These are phyloP conservation scores for Colletotrichum sp. DNA, from an alignment of 2,329 filamentous ascomycete species.

Conservation along the genomic window DNA sequence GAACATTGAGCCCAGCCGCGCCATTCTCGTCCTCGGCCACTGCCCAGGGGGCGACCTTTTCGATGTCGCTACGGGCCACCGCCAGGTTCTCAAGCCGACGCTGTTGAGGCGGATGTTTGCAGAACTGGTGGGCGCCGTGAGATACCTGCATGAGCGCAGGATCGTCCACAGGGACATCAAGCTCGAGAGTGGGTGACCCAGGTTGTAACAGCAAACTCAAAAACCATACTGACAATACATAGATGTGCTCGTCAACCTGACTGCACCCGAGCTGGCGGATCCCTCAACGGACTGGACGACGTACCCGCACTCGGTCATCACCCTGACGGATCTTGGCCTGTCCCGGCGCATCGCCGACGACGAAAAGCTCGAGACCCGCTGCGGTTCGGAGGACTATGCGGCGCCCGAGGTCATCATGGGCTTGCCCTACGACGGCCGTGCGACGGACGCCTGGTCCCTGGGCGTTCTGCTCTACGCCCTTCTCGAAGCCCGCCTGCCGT, in stretches of 20 bases:
- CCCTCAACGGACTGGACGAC: constrained; percentile 69
- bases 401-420: constrained; percentile 96
- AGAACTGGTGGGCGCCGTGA: constrained; percentile 84
- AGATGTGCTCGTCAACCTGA: constrained; percentile 93
- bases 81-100: constrained; percentile 67
- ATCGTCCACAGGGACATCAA: constrained; percentile 99
- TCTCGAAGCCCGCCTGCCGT: constrained; percentile 90
- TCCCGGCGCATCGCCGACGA: constrained; percentile 85
- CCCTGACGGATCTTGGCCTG: constrained; percentile 89
- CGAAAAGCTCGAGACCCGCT: constrained; percentile 89
- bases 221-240: constrained; percentile 16
- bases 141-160: constrained; percentile 81
- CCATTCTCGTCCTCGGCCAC: constrained; percentile 87
- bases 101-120: constrained; percentile 87
- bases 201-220: background rate
- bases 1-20: constrained; percentile 81
- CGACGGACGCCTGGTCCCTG: constrained; percentile 93
- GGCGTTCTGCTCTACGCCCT: constrained; percentile 93
- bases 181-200: constrained; percentile 77
- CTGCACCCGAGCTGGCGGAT: constrained; percentile 69
- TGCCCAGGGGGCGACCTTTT: constrained; percentile 95
- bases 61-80: constrained; percentile 81
- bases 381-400: constrained; percentile 96
- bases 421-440: constrained; percentile 89
- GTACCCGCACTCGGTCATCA: constrained; percentile 84